These are phyloP conservation scores for Salix caprea DNA, from an alignment of 345 rosid genomes.

Conservation along the genomic window DNA sequence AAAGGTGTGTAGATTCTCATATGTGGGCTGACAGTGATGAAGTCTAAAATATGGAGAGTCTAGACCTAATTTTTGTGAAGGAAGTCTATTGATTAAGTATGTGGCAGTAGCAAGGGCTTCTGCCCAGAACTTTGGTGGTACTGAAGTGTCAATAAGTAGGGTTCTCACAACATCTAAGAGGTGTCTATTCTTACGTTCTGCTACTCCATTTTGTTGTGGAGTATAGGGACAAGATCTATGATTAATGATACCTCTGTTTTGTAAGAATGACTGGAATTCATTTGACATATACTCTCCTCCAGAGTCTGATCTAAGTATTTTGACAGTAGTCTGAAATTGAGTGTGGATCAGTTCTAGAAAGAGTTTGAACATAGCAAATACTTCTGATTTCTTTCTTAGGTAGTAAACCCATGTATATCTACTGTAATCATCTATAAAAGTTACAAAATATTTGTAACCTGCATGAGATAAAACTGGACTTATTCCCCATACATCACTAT, in stretches of 20 bases:
- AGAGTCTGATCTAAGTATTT: background rate
- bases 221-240: background rate
- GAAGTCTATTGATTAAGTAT: background rate
- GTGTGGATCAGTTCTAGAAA: background rate
- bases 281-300: background rate
- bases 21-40: background rate
- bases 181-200: background rate
- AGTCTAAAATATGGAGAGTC: background rate
- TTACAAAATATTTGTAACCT: background rate
- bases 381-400: background rate
- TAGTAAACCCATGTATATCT: too few relatives aligned
- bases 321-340: background rate
- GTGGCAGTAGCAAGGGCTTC: background rate
- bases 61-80: background rate
- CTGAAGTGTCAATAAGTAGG: background rate
- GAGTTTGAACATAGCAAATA: background rate
- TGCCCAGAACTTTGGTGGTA: background rate
- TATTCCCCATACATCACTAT: too few relatives aligned
- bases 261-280: background rate
- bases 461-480: too few relatives aligned
- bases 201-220: background rate
- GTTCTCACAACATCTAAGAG: background rate
- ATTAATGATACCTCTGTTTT: background rate
- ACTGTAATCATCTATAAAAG: background rate
- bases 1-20: background rate